These are phyloP conservation scores for Phanerochaete sordida DNA, from an alignment of 768 basidiomycete species.

Conservation along the genomic window DNA sequence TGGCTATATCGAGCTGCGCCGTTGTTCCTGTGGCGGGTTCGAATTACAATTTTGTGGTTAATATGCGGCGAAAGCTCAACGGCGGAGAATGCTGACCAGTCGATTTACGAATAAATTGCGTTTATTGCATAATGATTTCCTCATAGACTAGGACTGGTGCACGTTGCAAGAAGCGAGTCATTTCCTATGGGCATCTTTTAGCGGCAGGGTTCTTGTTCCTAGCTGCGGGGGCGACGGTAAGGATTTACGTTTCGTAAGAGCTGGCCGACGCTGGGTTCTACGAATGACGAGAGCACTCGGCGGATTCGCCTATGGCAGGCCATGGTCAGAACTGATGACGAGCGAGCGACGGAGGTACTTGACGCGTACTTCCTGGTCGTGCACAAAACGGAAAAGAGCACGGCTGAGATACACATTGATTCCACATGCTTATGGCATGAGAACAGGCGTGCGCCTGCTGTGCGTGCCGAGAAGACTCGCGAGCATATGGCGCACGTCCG, in stretches of 20 bases:
- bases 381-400: neutral
- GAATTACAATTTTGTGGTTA: neutral
- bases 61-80: neutral
- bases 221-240: no score
- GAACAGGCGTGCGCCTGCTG: conserved; percentile 4
- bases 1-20: neutral
- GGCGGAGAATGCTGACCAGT: neutral
- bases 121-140: no score
- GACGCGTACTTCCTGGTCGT: neutral
- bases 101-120: no score
- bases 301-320: neutral
- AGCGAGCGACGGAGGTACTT: neutral
- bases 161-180: no score
- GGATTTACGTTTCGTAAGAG: no score
- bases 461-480: conserved; percentile 7
- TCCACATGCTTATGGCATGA: conserved; percentile 9
- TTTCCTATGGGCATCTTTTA: no score
- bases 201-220: no score
- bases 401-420: neutral
- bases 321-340: neutral
- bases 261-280: no score
- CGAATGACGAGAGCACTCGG: no score
- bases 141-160: no score
- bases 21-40: neutral
- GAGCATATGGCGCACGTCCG: conserved; percentile 14